Base-by-base conservation (phyloP, 2,329 filamentous ascomycete species). In the Penicillium sp. region DNA sequence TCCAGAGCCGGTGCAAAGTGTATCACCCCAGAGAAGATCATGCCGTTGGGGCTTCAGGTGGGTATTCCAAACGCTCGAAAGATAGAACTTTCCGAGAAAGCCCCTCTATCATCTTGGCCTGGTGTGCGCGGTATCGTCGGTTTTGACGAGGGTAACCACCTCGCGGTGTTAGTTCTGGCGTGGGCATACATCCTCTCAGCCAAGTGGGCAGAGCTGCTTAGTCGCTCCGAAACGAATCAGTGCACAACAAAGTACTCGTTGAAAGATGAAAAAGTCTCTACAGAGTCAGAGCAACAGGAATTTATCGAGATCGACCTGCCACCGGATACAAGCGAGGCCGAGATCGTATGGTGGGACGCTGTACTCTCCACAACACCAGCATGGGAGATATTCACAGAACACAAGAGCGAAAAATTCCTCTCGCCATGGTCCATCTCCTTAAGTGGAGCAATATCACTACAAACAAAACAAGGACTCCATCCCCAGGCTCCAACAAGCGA, bases 171-270 rank as follows among this genome's bases (percentile, higher is more conserved):
- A 13, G 62, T 56, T 32, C 34, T 67, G 18, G 63, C 63, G 41
- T 67, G 64, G 61, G 60, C 63, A 8, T 65, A 66, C 57, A 61
- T 67, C 2, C 18, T 65, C 27, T 67, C 61, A 42, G 60, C 56
- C 40, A 48, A 57, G 48, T 68, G 60, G 62, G 60, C 55, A 42
- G 62, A 67, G 47, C 51, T 61, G 29, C 61, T 64, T 23, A 29
- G 30, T 39, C 47, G 49, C 27, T 67, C 62, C 32, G 38, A 36
- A 1, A 56, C 56, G 5, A 62, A 66, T 19, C 42, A 53, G 38
- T 64, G 61, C 51, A 36, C n/a, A 27, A 27, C 4, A 1, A 18
- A 19, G 3, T 38, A 47, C 13, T 29, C 30, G 11, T 8, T 7
- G n/a, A 27, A n/a, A 9, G 7, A 4, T 7, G 11, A 38, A 27